Evolutionary conservation across 192 early-diverging fungal genomes (phyloP), one percentile per base, ranked within the genome.

Genomic region (Coemansia biformis): DNA sequence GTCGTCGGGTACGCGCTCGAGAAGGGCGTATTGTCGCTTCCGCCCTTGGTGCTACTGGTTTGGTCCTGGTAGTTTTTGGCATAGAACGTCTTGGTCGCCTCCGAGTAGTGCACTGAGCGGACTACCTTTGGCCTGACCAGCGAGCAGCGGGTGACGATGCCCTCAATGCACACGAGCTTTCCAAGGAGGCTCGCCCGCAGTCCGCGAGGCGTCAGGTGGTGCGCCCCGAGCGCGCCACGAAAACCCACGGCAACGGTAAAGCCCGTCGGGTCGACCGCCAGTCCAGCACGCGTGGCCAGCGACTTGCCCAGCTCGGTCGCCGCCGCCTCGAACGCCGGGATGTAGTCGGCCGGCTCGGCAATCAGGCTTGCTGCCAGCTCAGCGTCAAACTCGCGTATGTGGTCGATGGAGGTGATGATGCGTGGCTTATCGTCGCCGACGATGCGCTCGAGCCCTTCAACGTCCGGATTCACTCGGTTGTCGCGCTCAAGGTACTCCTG

Each of bases 101-200:
- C 93, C 51, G 85, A 86, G 54, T 93, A 96, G 63, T 99, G 96
- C 34, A 99, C 86, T 23, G 84, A 88, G 38, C 82, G 80, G 22
- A 87, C 77, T 1, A 99, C 86, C 59, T 99, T 99, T 42, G 94
- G 94, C 21, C 96, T 73, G 4, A 99, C 96, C 38, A 98, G 79
- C 18, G 93, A 96, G 63, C 96, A 99, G 51, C 89, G 84, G 11
- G 96, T 98, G 18, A 99, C 95, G 52, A 99, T 99, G 38, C 92
- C 96, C 72, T 99, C 94, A 18, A 99, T 60, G 44, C 90, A 93
- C 28, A 99, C 81, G 41, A 94, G 78, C 64, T 83, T 86, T 29
- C 94, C 93, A 18, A 99, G 53, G 31, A 83, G 82, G 38, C 59
- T 66, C 3, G 96, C 84, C 30, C 79, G 82, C 36, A 99, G 52